A percentile compares a stretch with the other conserved stretches of the same genome.
Evolutionary conservation across 345 rosid species (phyloP).

Genomic region (Eucalyptus pumila): DNA sequence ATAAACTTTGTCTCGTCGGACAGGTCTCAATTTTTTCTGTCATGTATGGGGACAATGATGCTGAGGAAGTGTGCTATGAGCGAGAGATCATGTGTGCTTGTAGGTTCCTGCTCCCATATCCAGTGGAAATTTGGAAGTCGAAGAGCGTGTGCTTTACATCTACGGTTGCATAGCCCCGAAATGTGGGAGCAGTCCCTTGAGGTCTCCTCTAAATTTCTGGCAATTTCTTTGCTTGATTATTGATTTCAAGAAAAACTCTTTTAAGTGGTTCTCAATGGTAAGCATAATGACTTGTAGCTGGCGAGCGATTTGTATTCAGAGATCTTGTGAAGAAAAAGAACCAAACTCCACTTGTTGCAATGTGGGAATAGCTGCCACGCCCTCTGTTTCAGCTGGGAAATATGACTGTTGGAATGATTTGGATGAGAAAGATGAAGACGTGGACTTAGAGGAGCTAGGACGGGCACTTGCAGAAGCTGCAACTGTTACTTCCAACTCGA

Average conservation of each 20-base stretch:
- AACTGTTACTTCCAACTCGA: conserved; percentile 30
- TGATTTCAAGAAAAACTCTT: neutral
- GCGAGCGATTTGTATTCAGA: conserved; percentile 72
- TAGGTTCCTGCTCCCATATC: conserved; percentile 67
- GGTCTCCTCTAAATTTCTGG: conserved; percentile 15
- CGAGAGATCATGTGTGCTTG: neutral
- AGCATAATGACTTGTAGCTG: conserved; percentile 25
- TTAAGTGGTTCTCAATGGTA: neutral
- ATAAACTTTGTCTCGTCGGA: conserved; percentile 54
- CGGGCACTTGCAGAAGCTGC: conserved; percentile 52
- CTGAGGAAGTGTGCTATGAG: neutral
- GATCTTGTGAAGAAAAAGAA: conserved; percentile 11
- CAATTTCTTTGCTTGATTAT: neutral
- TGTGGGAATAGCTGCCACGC: neutral
- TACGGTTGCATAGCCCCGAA: conserved; percentile 43
- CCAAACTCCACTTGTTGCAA: neutral
- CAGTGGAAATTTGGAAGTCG: conserved; percentile 11
- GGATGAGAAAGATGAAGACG: conserved; percentile 9
- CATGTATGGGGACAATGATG: neutral
- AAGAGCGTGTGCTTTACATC: conserved; percentile 63
- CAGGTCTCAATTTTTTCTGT: conserved; percentile 31
- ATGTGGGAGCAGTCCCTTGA: conserved; percentile 46
- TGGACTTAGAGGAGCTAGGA: conserved; percentile 54
- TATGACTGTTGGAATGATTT: conserved; percentile 35
- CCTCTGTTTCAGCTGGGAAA: conserved; percentile 26